Conservation (phyloP, 805 yeast species). For the Schwanniomyces yamadae region DNA sequence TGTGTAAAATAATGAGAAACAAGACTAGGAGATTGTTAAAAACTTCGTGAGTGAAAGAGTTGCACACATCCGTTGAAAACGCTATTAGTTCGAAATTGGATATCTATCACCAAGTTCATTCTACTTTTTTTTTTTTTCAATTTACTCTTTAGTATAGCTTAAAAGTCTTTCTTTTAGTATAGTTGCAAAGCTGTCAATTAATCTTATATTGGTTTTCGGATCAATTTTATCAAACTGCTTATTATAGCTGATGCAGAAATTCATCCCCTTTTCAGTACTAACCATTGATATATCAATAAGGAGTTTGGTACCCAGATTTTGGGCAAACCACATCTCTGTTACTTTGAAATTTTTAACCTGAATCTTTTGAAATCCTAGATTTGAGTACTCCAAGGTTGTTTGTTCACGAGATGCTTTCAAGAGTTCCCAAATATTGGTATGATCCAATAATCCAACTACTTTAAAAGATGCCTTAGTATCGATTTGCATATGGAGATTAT, state of each 20-base stretch:
- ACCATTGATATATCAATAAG: slow-evolving; percentile 2
- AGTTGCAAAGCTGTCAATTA: not conserved
- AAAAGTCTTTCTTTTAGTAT: not conserved
- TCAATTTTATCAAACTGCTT: too few species aligned
- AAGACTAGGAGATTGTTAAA: too few species aligned
- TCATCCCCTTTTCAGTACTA: not conserved
- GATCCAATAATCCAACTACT: slow-evolving; percentile 12
- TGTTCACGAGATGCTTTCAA: slow-evolving; percentile 10
- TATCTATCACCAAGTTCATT: too few species aligned
- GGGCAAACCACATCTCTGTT: not conserved
- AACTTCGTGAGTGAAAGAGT: too few species aligned
- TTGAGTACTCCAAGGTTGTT: slow-evolving; percentile 17
- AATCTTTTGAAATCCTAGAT: slow-evolving; percentile 13
- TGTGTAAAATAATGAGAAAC: too few species aligned
- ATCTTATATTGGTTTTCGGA: slow-evolving; percentile 3
- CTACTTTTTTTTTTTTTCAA: too few species aligned
- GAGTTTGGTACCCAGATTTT: not conserved
- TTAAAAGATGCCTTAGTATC: slow-evolving; percentile 11
- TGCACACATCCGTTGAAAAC: too few species aligned
- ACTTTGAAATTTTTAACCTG: not conserved
- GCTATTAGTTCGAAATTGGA: too few species aligned
- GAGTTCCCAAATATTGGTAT: slow-evolving; percentile 10
- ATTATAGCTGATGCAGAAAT: not conserved
- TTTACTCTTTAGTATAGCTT: not conserved
- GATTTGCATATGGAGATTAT: slow-evolving; percentile 1